phyloP scores from a whole-genome alignment of 2,329 filamentous ascomycete species.

The Basipetospora chlamydospora region DNA sequence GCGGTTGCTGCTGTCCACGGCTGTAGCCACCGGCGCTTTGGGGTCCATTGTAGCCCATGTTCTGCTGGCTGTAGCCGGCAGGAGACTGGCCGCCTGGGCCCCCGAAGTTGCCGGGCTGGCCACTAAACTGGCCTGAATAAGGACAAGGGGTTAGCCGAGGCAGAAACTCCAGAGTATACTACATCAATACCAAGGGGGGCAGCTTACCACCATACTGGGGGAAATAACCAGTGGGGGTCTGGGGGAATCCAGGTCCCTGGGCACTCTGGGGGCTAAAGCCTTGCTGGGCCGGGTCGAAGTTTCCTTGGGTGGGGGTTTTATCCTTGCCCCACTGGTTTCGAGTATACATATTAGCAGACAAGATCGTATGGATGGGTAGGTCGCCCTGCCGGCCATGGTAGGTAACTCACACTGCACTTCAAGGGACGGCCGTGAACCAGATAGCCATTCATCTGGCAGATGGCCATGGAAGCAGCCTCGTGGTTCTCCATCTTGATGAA shows the following conservation, averaged over 20 bases:
- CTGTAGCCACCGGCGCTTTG: conserved; percentile 74
- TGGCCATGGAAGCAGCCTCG: conserved; percentile 95
- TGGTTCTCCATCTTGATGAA: conserved; percentile 99
- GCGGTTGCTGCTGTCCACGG: conserved; percentile 56
- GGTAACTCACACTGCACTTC: conserved; percentile 85
- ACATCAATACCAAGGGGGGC: too few species aligned
- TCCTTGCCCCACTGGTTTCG: conserved; percentile 86
- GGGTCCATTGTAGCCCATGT: conserved; percentile 56
- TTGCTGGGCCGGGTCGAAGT: conserved; percentile 67
- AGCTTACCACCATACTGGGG: conserved; percentile 77
- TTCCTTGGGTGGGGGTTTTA: conserved; percentile 67
- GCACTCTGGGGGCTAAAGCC: conserved; percentile 59
- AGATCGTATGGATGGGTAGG: conserved; percentile 8
- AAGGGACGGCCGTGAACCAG: conserved; percentile 92
- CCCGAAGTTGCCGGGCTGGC: conserved; percentile 53
- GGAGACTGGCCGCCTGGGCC: conserved; percentile 47
- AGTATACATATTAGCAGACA: conserved; percentile 14
- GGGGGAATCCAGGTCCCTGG: conserved; percentile 58
- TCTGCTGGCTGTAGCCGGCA: conserved; percentile 48
- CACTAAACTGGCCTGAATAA: conserved; percentile 38
- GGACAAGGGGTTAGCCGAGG: conserved; percentile 8
- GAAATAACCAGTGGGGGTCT: conserved; percentile 71
- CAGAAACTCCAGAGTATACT: conserved; percentile 18
- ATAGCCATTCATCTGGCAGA: conserved; percentile 95
- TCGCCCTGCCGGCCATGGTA: too few species aligned